Conservation (phyloP, 441 rosid genomes). For the Croton laevigatus region DNA sequence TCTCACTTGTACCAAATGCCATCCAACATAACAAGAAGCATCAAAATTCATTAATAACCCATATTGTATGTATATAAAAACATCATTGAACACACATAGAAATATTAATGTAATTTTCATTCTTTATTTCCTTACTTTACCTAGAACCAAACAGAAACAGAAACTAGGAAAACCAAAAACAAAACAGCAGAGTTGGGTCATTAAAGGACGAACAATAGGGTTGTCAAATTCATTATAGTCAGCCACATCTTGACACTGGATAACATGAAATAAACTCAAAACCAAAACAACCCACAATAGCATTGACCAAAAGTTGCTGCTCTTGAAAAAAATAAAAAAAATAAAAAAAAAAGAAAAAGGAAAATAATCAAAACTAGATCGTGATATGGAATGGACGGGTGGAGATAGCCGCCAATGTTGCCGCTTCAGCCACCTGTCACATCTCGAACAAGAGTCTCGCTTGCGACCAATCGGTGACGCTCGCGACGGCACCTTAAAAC, state of each 20-base stretch:
- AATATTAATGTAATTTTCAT: background rate
- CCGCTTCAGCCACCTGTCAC: too few species aligned
- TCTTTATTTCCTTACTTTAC: constrained; percentile 4
- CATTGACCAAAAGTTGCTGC: constrained; percentile 31
- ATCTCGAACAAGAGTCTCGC: too few species aligned
- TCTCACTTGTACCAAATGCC: background rate
- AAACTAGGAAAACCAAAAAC: constrained; percentile 42
- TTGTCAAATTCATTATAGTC: constrained; percentile 41
- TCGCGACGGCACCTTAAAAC: too few species aligned
- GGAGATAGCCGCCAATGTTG: too few species aligned
- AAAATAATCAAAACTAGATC: too few species aligned
- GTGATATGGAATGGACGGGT: too few species aligned
- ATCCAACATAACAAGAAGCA: constrained; percentile 6
- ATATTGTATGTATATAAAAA: constrained; percentile 15
- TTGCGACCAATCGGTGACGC: too few species aligned
- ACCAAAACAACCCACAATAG: constrained; percentile 38
- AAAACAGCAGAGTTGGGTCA: constrained; percentile 51
- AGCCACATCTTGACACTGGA: constrained; percentile 52
- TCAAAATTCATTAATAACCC: background rate
- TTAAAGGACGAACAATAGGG: constrained; percentile 51
- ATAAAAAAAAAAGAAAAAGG: too few species aligned
- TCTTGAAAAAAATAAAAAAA: too few species aligned
- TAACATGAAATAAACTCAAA: constrained; percentile 35
- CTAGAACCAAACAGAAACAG: constrained; percentile 4
- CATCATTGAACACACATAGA: background rate